Base-by-base conservation (phyloP, 306 rosid species). In the Bauhinia variegata region DNA sequence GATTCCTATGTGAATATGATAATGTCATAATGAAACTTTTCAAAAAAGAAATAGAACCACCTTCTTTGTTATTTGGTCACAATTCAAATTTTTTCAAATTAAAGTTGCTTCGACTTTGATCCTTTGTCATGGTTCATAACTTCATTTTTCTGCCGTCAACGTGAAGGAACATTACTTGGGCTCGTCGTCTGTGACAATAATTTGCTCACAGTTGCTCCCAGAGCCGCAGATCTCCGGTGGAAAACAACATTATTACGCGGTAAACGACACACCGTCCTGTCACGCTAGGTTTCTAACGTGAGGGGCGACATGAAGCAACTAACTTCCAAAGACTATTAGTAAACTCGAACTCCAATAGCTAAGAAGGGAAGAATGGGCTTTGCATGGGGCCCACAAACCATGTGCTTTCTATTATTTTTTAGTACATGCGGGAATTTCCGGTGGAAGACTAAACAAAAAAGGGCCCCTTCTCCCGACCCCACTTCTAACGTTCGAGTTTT, bases 401-500 rank as follows among this genome's bases (percentile, higher is more conserved):
- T 61, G 70, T 68, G 75, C 17, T 60, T 30, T 43, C 9, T 2
- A 28, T 36, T 4, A 5, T 37, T 36, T 36, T 36, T 36, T 36
- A 36, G 47, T 11, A 41, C 47, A 2, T 42, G 79, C 73, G 59
- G 41, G 65, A 60, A 60, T 31, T 52, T 18, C 19, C 7, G 15
- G 49, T 9, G 11, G 12, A 9, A 41, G n/a, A 41, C 12, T 9
- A 41, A 7, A 54, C n/a, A 41, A 1, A 44, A 54, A 56, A 48
- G 49, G 75, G 55, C 60, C 76, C 83, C 79, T 6, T 36, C 6
- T 2, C 28, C 28, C 28, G 1, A 1, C 58, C 75, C 83, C 79
- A 67, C 79, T 31, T 41, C 18, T 61, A 78, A 78, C 83, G 79
- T 50, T 78, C 72, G 72, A 62, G 38, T 61, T 31, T 12, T 15